Base-by-base conservation (phyloP, 495 filamentous ascomycete species). In the Aspergillus nanangensis region DNA sequence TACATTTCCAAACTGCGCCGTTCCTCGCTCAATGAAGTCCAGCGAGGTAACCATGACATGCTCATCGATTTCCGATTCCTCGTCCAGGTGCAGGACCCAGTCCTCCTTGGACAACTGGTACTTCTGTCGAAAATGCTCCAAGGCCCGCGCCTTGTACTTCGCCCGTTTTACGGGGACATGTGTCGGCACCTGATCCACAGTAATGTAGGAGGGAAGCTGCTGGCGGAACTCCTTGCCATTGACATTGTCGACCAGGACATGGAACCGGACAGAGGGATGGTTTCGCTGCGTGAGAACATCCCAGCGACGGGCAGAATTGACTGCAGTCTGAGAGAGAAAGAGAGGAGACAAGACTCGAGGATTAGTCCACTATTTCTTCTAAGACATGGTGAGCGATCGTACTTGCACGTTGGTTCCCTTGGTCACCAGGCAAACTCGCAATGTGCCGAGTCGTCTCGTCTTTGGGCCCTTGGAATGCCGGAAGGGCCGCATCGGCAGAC, bases 11-110 rank as follows among this genome's bases (percentile, higher is more conserved):
- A 50, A 23, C 10, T 50, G 32, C 15, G 35, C 48, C 1, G 35
- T 45, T 23, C 36, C 48, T 19, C 41, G 15, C 36, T 51, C 41
- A 18, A 51, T 51, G 15, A 50, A 51, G 5, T 51, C 48, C 18
- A 51, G 31, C 9, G 36, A 33, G 29, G 35, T 40, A 10, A 32
- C 14, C 19, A 51, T 19, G 20, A 35, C 41, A 17, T 27, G 37
- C 3, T 51, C 41, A 27, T 51, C 41, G 17, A 51, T 51, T 20
- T 51, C 41, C 1, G 48, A 45, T 20, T 50, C 48, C 13, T 51
- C 48, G 11, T 51, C 48, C 25, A 51, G 32, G 23, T 51, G 48
- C 2, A 51, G 10, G 0, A 45, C 25, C 48, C 41, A 51, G 27
- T 51, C 48, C 17, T 35, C 27, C 19, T 50, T 45, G 8, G 27